Conservation (phyloP, 2,329 filamentous ascomycete genomes). For the Aureobasidium sp. region DNA sequence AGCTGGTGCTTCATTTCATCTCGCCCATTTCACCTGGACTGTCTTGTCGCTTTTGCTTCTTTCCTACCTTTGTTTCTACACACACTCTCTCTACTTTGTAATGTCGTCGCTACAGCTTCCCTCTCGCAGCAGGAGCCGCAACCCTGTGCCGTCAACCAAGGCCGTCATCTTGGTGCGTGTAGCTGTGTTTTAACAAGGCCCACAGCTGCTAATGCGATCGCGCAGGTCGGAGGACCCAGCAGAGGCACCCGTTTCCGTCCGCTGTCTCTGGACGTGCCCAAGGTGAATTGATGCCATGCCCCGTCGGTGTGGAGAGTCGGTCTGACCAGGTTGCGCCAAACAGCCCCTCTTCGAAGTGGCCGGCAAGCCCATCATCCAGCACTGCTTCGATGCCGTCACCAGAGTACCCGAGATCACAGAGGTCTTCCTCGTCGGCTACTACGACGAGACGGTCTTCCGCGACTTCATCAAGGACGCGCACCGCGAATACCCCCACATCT, state of each 20-base stretch:
- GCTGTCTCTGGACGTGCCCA: constrained; percentile 88
- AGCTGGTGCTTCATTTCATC: constrained; percentile 10
- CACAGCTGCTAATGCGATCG: constrained; percentile 14
- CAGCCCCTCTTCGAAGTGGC: constrained; percentile 97
- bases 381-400: constrained; percentile 85
- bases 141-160: constrained; percentile 60
- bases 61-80: background rate
- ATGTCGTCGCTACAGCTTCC: constrained; percentile 23
- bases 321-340: constrained; percentile 10
- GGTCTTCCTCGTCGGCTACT: constrained; percentile 97
- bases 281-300: constrained; percentile 46
- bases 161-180: constrained; percentile 78
- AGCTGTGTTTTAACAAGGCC: background rate
- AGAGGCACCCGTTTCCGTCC: constrained; percentile 93
- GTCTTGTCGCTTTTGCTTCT: background rate
- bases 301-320: background rate
- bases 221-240: constrained; percentile 84
- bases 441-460: constrained; percentile 92
- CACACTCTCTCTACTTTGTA: background rate
- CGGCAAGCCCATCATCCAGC: constrained; percentile 96
- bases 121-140: constrained; percentile 23
- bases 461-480: constrained; percentile 93
- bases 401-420: constrained; percentile 90
- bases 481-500: constrained; percentile 75
- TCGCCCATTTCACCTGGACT: background rate